phyloP scores from a whole-genome alignment of 768 basidiomycete species.

The Thelephora aurantiotincta region DNA sequence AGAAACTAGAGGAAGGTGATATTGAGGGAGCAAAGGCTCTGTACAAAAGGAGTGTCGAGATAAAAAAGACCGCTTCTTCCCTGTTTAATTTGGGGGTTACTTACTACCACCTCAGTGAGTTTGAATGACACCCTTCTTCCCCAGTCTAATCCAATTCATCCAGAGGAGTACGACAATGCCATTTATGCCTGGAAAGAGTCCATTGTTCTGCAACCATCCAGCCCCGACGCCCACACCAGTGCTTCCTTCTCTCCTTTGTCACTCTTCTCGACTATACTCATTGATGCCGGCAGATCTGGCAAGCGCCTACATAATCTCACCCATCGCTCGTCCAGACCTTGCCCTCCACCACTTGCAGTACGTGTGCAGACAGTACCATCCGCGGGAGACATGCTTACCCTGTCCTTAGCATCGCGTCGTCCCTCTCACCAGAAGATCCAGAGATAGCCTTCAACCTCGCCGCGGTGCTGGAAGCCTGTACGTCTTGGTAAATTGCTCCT shows the following conservation, averaged over 20 bases:
- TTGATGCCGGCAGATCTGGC: slow-evolving; percentile 47
- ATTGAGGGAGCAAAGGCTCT: slow-evolving; percentile 60
- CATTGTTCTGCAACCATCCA: slow-evolving; percentile 66
- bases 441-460: slow-evolving; percentile 89
- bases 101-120: slow-evolving; percentile 76
- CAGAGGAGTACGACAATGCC: slow-evolving; percentile 82
- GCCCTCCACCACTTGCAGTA: slow-evolving; percentile 76
- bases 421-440: slow-evolving; percentile 78
- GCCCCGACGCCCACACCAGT: slow-evolving; percentile 84
- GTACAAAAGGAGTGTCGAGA: slow-evolving; percentile 68
- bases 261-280: slow-evolving; percentile 1
- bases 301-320: slow-evolving; percentile 78
- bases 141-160: not conserved
- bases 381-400: not conserved
- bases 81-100: slow-evolving; percentile 85
- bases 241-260: slow-evolving; percentile 15
- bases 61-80: slow-evolving; percentile 66
- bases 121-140: slow-evolving; percentile 6
- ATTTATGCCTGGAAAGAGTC: slow-evolving; percentile 81
- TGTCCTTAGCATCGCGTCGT: slow-evolving; percentile 55
- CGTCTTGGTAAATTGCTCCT: slow-evolving; percentile 11
- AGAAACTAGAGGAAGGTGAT: slow-evolving; percentile 78
- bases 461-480: slow-evolving; percentile 82
- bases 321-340: slow-evolving; percentile 70
- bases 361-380: slow-evolving; percentile 15